phyloP scores from a whole-genome alignment of 2,329 filamentous ascomycete genomes.

The Penicillium palitans region DNA sequence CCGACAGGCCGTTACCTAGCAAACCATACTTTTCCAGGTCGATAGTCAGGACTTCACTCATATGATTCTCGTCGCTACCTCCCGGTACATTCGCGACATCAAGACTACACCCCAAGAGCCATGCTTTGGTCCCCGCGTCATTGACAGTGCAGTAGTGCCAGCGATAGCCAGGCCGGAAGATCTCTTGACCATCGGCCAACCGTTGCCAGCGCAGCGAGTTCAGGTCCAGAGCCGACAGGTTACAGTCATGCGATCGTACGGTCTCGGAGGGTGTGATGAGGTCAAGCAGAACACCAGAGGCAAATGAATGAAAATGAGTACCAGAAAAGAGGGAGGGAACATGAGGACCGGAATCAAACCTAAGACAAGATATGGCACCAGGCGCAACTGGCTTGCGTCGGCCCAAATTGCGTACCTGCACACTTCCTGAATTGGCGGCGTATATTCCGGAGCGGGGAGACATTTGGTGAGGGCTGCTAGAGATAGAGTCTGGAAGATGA shows the following conservation, averaged over 20 bases:
- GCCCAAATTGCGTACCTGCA: slow-evolving; percentile 56
- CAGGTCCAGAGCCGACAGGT: slow-evolving; percentile 83
- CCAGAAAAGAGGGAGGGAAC: slow-evolving; percentile 87
- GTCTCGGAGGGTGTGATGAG: slow-evolving; percentile 91
- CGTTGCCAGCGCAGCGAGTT: slow-evolving; percentile 90
- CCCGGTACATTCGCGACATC: slow-evolving; percentile 68
- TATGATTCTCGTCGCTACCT: slow-evolving; percentile 79
- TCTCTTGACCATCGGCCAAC: slow-evolving; percentile 87
- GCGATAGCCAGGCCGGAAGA: slow-evolving; percentile 87
- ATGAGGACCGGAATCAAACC: slow-evolving; percentile 83
- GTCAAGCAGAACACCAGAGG: slow-evolving; percentile 87
- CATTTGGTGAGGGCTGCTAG: slow-evolving; percentile 37
- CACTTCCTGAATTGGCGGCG: slow-evolving; percentile 68
- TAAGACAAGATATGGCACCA: slow-evolving; percentile 83
- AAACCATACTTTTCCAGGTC: slow-evolving; percentile 90
- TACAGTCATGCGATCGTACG: slow-evolving; percentile 83
- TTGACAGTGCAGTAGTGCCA: slow-evolving; percentile 99
- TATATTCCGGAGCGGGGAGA: slow-evolving; percentile 55
- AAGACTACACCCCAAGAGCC: slow-evolving; percentile 88
- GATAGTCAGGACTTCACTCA: slow-evolving; percentile 92
- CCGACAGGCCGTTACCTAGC: slow-evolving; percentile 71
- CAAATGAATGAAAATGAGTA: slow-evolving; percentile 93
- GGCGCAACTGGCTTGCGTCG: slow-evolving; percentile 64
- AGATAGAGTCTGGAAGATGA: slow-evolving; percentile 40
- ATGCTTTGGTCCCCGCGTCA: slow-evolving; percentile 91